Conservation (phyloP, 345 rosid genomes). For the Eucalyptus cloeziana region DNA sequence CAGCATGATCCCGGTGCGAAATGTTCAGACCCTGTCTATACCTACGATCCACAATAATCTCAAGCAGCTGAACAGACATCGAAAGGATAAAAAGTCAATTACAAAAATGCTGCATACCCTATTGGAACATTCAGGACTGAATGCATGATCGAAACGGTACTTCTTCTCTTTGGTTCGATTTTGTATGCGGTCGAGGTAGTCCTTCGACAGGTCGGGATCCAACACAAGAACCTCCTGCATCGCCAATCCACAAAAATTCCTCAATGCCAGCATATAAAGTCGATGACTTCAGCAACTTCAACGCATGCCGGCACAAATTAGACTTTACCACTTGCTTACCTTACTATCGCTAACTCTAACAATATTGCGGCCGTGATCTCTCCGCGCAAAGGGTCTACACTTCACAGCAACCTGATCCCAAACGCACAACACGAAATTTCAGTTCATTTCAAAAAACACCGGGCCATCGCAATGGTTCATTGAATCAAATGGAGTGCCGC, state of each 20-base stretch:
- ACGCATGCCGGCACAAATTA: background rate
- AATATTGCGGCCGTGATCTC: constrained; percentile 64
- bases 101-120: constrained; percentile 11
- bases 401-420: constrained; percentile 68
- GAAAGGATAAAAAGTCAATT: background rate
- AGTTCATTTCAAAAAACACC: background rate
- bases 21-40: background rate
- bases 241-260: background rate
- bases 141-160: constrained; percentile 81
- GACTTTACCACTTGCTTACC: constrained; percentile 9
- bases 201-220: constrained; percentile 84
- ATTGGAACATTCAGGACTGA: constrained; percentile 58
- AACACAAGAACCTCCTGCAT: constrained; percentile 70
- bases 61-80: background rate
- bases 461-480: background rate
- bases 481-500: background rate
- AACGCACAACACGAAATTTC: background rate
- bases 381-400: constrained; percentile 57
- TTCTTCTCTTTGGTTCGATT: constrained; percentile 80
- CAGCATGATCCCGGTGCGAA: background rate
- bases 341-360: constrained; percentile 54
- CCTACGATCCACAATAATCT: background rate
- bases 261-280: background rate
- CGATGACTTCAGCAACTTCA: background rate
- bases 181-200: constrained; percentile 72